phyloP scores from a whole-genome alignment of 2,329 filamentous ascomycete species.

The Venturia carpophila region DNA sequence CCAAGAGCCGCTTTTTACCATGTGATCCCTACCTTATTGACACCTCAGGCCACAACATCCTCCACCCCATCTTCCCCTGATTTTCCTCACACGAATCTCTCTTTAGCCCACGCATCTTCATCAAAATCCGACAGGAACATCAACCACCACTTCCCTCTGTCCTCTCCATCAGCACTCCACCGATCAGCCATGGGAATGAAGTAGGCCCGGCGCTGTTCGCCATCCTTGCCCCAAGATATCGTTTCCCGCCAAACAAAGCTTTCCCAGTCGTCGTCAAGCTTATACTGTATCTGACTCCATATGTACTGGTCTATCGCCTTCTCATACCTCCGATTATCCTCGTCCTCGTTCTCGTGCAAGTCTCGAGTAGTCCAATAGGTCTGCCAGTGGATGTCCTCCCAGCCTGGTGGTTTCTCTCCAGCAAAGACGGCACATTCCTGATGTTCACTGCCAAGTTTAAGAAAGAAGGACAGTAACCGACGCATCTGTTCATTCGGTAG shows the following conservation, averaged over 20 bases:
- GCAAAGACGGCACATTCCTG: neutral
- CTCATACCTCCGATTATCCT: neutral
- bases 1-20: neutral
- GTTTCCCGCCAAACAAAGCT: neutral
- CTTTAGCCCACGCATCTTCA: neutral
- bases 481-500: neutral
- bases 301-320: neutral
- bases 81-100: neutral
- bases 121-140: slow-evolving; percentile 7
- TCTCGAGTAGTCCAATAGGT: neutral
- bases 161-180: neutral
- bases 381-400: neutral
- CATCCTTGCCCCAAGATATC: neutral
- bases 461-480: neutral
- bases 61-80: neutral
- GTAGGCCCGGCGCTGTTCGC: neutral
- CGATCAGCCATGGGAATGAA: slow-evolving; percentile 4
- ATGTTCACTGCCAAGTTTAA: slow-evolving; percentile 6
- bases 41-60: neutral
- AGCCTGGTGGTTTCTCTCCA: neutral
- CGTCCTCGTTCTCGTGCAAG: neutral
- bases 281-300: neutral
- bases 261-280: neutral
- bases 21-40: neutral
- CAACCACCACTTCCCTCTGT: neutral